Evolutionary conservation across 768 basidiomycete genomes (phyloP), one percentile per base, ranked within the genome.

Genomic region (Strobilomyces echinocephalus): DNA sequence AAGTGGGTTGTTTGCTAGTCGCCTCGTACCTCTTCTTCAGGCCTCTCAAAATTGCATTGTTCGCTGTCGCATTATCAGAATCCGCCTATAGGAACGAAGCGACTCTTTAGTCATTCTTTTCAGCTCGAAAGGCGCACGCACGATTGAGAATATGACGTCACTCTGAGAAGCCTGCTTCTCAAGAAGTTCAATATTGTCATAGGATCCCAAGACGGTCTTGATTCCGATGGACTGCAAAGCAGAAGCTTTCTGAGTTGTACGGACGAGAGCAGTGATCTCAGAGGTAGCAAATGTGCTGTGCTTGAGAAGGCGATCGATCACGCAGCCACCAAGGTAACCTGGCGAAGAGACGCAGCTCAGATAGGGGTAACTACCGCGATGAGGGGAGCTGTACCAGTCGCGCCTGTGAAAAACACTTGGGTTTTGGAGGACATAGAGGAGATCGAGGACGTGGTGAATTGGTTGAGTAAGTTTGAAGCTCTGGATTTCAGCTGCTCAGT

Each of bases 21-120:
- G 57, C 61, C 33, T 73, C 69, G 46, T 75, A 66, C 20, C 73
- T 67, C 57, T 72, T 76, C 69, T 78, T 81, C 63, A 81, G 54
- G 1, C 86, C 85, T 12, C 63, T 71, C 52, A 87, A 64, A 10
- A 79, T 76, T 1, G 80, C 78, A 36, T 73, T 58, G 0, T 72
- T 73, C 0, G 78, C 77, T 1, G 63, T 61, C 0, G 77, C 49
- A 47, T 83, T 66, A 55, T 87, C 83, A 4, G 74, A 53, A 57
- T 79, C 73, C 1, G 76, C 75, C 79, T 78, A 49, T 8, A 36
- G 4, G 18, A 46, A 1, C 28, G 26, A 28, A 35, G 34, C 11
- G 30, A 38, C 24, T 28, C 10, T 52, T 24, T 4, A 24, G 24
- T 7, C 0, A 9, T 15, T 16, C 18, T n/a, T 11, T 18, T 28